phyloP scores from a whole-genome alignment of 139 green algal genomes.

The Marvania coccoides region DNA sequence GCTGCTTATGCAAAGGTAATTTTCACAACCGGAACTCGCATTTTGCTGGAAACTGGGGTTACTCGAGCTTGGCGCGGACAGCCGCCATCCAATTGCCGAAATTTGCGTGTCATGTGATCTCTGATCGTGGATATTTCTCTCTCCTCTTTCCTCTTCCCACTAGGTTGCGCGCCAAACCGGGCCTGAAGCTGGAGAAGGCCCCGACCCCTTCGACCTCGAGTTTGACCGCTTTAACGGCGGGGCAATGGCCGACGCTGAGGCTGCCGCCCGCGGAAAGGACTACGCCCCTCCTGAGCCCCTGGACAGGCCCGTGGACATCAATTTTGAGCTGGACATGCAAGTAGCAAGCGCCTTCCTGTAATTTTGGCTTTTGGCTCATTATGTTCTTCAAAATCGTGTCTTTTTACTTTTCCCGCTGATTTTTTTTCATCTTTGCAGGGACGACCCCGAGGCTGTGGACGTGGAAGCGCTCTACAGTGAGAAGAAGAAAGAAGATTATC shows the following conservation, averaged over 20 bases:
- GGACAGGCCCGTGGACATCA: not conserved
- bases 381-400: no score
- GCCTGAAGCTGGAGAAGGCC: not conserved
- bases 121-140: not conserved
- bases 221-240: conserved; percentile 5
- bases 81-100: no score
- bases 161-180: no score
- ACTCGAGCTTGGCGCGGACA: no score
- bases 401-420: no score
- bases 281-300: not conserved
- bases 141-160: not conserved
- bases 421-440: no score
- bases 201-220: not conserved
- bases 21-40: not conserved
- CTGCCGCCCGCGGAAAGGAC: not conserved
- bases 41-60: not conserved
- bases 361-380: no score
- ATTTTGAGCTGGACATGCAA: conserved; percentile 5
- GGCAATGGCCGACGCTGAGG: not conserved
- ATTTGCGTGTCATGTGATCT: no score
- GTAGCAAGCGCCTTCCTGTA: no score
- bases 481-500: not conserved
- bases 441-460: not conserved
- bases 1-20: no score
- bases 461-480: not conserved